These are phyloP conservation scores for Candida maesae DNA, from an alignment of 805 yeast species.

Conservation along the genomic window DNA sequence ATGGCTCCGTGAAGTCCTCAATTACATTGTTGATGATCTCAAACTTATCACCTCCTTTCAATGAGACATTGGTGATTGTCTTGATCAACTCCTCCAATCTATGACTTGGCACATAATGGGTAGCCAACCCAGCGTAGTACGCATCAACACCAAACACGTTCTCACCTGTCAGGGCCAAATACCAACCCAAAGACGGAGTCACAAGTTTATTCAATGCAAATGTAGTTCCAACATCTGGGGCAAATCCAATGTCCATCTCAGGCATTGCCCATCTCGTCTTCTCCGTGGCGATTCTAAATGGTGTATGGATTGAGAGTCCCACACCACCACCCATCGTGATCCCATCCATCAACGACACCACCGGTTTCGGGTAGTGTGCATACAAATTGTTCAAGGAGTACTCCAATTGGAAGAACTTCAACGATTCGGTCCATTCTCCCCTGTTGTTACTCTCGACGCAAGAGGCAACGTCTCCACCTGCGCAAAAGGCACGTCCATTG, in stretches of 20 bases:
- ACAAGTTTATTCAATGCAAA: constrained; percentile 76
- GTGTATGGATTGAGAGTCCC: constrained; percentile 84
- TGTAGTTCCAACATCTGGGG: constrained; percentile 94
- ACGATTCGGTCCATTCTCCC: constrained; percentile 44
- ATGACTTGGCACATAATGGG: constrained; percentile 78
- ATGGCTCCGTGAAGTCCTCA: constrained; percentile 70
- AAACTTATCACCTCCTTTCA: constrained; percentile 27
- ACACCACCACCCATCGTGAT: constrained; percentile 99
- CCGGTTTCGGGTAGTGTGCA: constrained; percentile 83
- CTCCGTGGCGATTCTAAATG: constrained; percentile 92
- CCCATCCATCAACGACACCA: constrained; percentile 84
- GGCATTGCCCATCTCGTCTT: constrained; percentile 95
- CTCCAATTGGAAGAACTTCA: constrained; percentile 72
- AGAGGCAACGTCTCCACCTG: constrained; percentile 93
- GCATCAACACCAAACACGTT: constrained; percentile 74
- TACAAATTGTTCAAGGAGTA: constrained; percentile 76
- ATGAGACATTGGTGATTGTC: constrained; percentile 48
- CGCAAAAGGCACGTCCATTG: constrained; percentile 65
- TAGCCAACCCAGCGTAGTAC: constrained; percentile 80
- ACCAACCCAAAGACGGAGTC: constrained; percentile 80
- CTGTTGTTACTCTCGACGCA: constrained; percentile 59
- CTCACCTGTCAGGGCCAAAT: constrained; percentile 83
- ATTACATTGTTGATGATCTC: constrained; percentile 63
- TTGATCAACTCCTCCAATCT: constrained; percentile 57
- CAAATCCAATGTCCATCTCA: constrained; percentile 93